These are phyloP conservation scores for Alternaria tenuissima DNA, from an alignment of 2,329 filamentous ascomycete species.

Conservation along the genomic window DNA sequence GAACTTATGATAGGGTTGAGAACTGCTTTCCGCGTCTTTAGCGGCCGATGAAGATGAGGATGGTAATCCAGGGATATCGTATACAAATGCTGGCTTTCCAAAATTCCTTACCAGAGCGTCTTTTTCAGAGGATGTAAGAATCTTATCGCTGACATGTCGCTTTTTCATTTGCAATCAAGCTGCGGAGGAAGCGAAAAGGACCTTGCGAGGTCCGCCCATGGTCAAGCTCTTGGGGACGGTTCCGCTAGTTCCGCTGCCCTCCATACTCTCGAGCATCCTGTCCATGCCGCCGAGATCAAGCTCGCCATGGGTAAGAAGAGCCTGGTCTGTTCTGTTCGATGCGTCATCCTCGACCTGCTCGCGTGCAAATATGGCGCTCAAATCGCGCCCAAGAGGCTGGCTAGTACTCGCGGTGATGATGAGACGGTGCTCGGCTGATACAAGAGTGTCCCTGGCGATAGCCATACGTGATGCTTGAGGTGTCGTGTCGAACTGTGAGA, in stretches of 20 bases:
- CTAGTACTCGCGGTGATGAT: slow-evolving; percentile 52
- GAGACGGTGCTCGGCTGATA: slow-evolving; percentile 56
- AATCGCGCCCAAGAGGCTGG: slow-evolving; percentile 39
- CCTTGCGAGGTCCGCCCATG: slow-evolving; percentile 45
- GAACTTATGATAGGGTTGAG: neutral
- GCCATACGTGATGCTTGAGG: slow-evolving; percentile 53
- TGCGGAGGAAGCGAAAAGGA: slow-evolving; percentile 47
- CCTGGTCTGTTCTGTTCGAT: slow-evolving; percentile 49
- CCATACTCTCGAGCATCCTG: slow-evolving; percentile 53
- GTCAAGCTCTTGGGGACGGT: slow-evolving; percentile 33
- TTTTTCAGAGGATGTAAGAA: neutral
- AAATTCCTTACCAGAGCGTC: neutral
- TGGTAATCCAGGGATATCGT: slow-evolving; percentile 6
- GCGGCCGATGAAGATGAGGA: neutral
- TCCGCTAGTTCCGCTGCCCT: slow-evolving; percentile 34
- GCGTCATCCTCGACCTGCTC: slow-evolving; percentile 43
- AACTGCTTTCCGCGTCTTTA: neutral
- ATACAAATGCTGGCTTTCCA: neutral
- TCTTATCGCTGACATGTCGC: neutral
- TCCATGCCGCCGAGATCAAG: slow-evolving; percentile 60
- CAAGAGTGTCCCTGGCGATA: slow-evolving; percentile 54
- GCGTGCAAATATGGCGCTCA: slow-evolving; percentile 40
- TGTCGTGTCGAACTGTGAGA: slow-evolving; percentile 55
- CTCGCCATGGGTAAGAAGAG: slow-evolving; percentile 54
- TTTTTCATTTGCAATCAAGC: slow-evolving; percentile 18